Base-by-base conservation (phyloP, 2,329 filamentous ascomycete species). In the Chalaropsis thielavioides region DNA sequence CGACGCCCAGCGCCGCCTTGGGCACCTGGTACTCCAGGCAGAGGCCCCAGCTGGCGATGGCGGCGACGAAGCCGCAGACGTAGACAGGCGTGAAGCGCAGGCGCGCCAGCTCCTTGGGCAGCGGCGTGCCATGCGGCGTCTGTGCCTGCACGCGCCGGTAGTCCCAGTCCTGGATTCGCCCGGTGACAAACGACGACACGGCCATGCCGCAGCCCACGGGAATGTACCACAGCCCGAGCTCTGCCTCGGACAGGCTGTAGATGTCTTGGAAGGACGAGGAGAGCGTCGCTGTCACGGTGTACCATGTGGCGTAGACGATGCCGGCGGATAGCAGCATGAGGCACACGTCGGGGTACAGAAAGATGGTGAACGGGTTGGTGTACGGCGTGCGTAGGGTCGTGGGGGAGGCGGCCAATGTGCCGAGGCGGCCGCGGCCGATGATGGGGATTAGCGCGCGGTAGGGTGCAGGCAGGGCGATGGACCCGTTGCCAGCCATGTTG, bases 211-310 rank as follows among this genome's bases (percentile, higher is more conserved):
- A 63, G 10, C 73, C 73, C 0, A 70, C 73, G 2, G 71, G 68
- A 3, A 74, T 67, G 46, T 73, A 74, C 49, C 72, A 73, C 1
- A 75, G 40, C 1, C 73, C 73, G 2, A 75, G 69, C 0, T 70
- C 66, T 1, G 73, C 72, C 64, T 73, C 71, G 1, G 72, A 71
- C 0, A 74, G 67, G 54, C 66, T 71, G n/a, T 71, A 74, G 13
- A 68, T 67, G 10, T 67, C 69, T 1, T 69, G 66, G 61, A 74
- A 72, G 0, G 73, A 70, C 1, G 72, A 73, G 0, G 74, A 73
- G 40, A 74, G 72, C 10, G 73, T 74, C 0, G 72, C 71, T 1
- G 71, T 73, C n/a, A 74, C 69, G 3, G 72, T 74, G 64, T 73
- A 74, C 67, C 72, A 73, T 22, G 74, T 70, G 8, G 72, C 71